Evolutionary conservation across 140 eudicot species (phyloP).

Genomic region (Oenanthe javanica): DNA sequence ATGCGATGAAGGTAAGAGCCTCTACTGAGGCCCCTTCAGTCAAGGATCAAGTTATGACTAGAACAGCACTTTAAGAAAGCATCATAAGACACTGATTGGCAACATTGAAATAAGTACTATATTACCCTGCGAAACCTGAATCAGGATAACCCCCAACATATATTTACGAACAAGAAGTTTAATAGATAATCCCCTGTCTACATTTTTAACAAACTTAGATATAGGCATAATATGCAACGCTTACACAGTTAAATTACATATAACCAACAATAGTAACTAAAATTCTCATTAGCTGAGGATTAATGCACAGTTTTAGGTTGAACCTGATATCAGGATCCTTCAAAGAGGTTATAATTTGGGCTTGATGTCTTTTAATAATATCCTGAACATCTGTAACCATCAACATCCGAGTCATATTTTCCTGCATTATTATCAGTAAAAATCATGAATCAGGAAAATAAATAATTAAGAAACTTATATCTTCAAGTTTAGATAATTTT

Average conservation of each 20-base stretch:
- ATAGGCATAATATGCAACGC: background rate
- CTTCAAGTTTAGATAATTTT: background rate
- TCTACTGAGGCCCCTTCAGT: background rate
- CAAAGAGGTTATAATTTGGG: slow-evolving; percentile 86
- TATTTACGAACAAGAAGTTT: background rate
- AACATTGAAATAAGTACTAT: background rate
- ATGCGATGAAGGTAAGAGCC: background rate
- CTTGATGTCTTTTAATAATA: slow-evolving; percentile 92
- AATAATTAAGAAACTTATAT: background rate
- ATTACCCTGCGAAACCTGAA: background rate
- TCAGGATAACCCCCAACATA: background rate
- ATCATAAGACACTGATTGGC: background rate
- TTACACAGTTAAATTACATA: background rate
- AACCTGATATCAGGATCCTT: slow-evolving; percentile 99
- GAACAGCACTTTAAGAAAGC: background rate
- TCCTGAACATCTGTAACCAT: slow-evolving; percentile 99
- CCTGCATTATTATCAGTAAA: slow-evolving; percentile 46
- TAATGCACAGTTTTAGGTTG: slow-evolving; percentile 2
- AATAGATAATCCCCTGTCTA: too few relatives aligned
- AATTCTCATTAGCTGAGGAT: background rate
- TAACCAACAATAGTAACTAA: background rate
- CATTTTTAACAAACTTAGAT: background rate
- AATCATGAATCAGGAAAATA: background rate
- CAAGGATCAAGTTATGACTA: background rate
- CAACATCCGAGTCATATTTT: slow-evolving; percentile 98